Evolutionary conservation across 352 stramenopile species (phyloP).

Genomic region (Chrysophaeum taylorii): DNA sequence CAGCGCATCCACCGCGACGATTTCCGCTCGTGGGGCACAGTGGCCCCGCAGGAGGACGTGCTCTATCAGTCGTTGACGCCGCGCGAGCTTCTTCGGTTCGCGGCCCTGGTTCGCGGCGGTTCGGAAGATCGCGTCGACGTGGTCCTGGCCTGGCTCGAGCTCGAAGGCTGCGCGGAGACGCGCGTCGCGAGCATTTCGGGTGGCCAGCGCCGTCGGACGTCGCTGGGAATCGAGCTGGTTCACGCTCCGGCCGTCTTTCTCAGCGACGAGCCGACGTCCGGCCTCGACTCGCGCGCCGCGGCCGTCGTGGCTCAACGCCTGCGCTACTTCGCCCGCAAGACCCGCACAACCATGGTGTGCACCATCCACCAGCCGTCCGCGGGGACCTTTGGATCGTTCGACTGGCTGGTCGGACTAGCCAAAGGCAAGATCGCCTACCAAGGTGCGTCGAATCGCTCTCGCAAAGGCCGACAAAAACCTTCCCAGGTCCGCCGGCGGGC

Average conservation of each 20-base stretch:
- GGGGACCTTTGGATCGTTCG: slow-evolving; percentile 25
- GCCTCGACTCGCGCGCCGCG: slow-evolving; percentile 33
- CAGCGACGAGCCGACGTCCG: slow-evolving; percentile 63
- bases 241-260: slow-evolving; percentile 61
- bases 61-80: slow-evolving; percentile 72
- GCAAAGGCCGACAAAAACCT: too few species aligned
- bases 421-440: slow-evolving; percentile 7
- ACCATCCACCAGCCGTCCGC: slow-evolving; percentile 21
- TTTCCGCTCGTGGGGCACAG: slow-evolving; percentile 29
- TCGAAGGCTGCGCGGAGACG: slow-evolving; percentile 8
- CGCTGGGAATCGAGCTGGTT: slow-evolving; percentile 63
- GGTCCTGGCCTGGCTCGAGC: background rate
- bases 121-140: slow-evolving; percentile 8
- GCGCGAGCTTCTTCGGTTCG: slow-evolving; percentile 68
- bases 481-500: too few species aligned
- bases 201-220: slow-evolving; percentile 62
- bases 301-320: slow-evolving; percentile 13
- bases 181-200: slow-evolving; percentile 34
- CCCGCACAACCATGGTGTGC: background rate
- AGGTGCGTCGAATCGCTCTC: too few species aligned
- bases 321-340: background rate
- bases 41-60: slow-evolving; percentile 72
- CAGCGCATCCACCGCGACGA: too few species aligned
- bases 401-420: slow-evolving; percentile 1
- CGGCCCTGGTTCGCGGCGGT: slow-evolving; percentile 44